Conservation (phyloP, 1,284 basidiomycete genomes). For the Ustilago tritici region DNA sequence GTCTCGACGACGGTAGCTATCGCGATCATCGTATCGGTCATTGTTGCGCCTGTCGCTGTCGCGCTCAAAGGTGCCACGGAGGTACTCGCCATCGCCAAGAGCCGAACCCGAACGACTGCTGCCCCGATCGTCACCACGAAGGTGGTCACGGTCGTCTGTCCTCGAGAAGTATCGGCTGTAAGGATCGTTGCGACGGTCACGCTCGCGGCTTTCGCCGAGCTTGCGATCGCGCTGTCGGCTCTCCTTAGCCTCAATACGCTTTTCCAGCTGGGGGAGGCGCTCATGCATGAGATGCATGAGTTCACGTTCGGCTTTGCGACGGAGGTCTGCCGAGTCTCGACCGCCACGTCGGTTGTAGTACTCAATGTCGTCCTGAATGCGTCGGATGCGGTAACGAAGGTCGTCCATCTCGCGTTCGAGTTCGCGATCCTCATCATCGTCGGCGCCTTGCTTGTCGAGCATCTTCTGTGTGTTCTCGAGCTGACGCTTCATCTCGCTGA, state of each 20-base stretch:
- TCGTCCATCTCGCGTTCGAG: conserved; percentile 91
- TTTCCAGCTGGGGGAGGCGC: conserved; percentile 88
- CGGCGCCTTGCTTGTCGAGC: conserved; percentile 81
- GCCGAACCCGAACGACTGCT: conserved; percentile 24
- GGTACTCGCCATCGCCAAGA: conserved; percentile 56
- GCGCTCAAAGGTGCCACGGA: conserved; percentile 55
- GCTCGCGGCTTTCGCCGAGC: conserved; percentile 74
- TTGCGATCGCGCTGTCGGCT: conserved; percentile 78
- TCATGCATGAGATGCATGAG: conserved; percentile 89
- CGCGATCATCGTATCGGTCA: conserved; percentile 70
- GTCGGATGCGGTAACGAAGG: conserved; percentile 84
- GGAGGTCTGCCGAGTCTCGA: conserved; percentile 80
- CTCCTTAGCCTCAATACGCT: conserved; percentile 83
- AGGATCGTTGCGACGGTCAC: conserved; percentile 86
- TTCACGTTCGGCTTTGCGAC: conserved; percentile 88
- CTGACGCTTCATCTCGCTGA: conserved; percentile 87
- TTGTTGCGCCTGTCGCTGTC: conserved; percentile 62
- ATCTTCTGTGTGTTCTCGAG: conserved; percentile 84
- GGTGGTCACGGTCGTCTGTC: conserved; percentile 43
- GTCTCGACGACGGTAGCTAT: conserved; percentile 33
- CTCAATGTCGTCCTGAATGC: conserved; percentile 93
- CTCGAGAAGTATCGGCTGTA: conserved; percentile 46
- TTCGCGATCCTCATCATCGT: conserved; percentile 78
- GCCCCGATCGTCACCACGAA: conserved; percentile 27
- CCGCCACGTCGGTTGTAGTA: conserved; percentile 84